Conservation (phyloP, 192 early-diverging fungal species). For the Linnemannia zychae region DNA sequence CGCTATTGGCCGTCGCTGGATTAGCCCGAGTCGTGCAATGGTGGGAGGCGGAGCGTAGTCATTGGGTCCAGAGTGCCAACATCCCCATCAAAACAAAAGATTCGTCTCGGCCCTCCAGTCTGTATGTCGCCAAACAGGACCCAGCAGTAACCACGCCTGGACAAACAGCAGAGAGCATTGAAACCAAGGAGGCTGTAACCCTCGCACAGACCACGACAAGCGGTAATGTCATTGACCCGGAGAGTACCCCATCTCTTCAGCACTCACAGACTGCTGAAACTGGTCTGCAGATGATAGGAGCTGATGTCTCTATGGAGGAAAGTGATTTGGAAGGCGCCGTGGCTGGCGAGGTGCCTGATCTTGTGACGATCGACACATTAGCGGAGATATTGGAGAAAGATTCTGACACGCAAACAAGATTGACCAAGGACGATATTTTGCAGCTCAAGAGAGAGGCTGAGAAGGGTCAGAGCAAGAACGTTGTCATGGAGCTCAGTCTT, state of each 20-base stretch:
- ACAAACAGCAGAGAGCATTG: neutral
- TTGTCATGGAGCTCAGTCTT: conserved; percentile 84
- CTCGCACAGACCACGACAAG: neutral
- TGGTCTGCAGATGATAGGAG: neutral
- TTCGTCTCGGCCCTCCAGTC: conserved; percentile 38
- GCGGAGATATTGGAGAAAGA: conserved; percentile 38
- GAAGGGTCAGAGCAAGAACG: conserved; percentile 75
- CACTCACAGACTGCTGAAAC: neutral
- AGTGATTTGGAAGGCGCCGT: neutral
- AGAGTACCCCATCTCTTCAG: neutral
- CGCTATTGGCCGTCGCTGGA: conserved; percentile 79
- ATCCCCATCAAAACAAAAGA: conserved; percentile 39
- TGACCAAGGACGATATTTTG: conserved; percentile 54
- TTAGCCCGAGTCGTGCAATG: conserved; percentile 84
- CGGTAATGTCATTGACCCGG: neutral
- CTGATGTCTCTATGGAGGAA: neutral
- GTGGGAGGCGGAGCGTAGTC: conserved; percentile 80
- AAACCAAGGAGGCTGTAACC: neutral
- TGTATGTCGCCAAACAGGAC: conserved; percentile 27
- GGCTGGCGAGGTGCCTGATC: conserved; percentile 19
- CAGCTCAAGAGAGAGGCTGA: conserved; percentile 74
- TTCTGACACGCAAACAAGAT: conserved; percentile 18
- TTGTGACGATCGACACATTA: conserved; percentile 27
- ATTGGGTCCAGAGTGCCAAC: conserved; percentile 67
- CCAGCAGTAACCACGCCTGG: neutral